Percentiles rank a stretch among this genome's conserved stretches.
phyloP scores from a whole-genome alignment of 257 asterid species.

The Plantago major region DNA sequence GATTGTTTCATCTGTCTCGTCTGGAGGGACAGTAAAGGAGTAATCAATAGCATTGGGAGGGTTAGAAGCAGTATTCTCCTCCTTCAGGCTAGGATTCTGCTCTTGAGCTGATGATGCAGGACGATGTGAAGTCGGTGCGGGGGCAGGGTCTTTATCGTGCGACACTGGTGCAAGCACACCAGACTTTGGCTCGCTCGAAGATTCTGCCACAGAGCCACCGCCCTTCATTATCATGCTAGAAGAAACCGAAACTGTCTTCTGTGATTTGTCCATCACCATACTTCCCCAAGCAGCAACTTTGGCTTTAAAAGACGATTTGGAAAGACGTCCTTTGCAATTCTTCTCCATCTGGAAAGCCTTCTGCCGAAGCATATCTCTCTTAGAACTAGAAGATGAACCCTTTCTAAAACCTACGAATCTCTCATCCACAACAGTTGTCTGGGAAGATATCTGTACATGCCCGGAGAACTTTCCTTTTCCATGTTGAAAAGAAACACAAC shows the following conservation, averaged over 20 bases:
- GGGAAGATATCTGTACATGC: slow-evolving; percentile 20
- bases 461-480: slow-evolving; percentile 31
- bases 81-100: slow-evolving; percentile 20
- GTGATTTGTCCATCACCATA: slow-evolving; percentile 55
- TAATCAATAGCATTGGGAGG: slow-evolving; percentile 32
- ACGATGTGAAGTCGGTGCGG: slow-evolving; percentile 12
- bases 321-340: slow-evolving; percentile 45
- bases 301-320: slow-evolving; percentile 68
- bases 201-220: slow-evolving; percentile 25
- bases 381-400: slow-evolving; percentile 35
- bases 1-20: slow-evolving; percentile 47
- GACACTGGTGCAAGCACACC: slow-evolving; percentile 16
- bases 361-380: slow-evolving; percentile 60
- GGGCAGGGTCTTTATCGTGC: slow-evolving; percentile 30
- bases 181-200: slow-evolving; percentile 22
- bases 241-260: slow-evolving; percentile 39
- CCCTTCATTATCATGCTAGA: slow-evolving; percentile 36
- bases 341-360: slow-evolving; percentile 61
- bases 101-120: slow-evolving; percentile 22
- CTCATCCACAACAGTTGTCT: slow-evolving; percentile 33
- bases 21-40: slow-evolving; percentile 40
- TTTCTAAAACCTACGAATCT: slow-evolving; percentile 35
- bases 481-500: slow-evolving; percentile 32
- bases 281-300: slow-evolving; percentile 62
- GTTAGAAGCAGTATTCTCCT: slow-evolving; percentile 12